Evolutionary conservation across 2,329 filamentous ascomycete genomes (phyloP).

Genomic region (Colletotrichum musicola): DNA sequence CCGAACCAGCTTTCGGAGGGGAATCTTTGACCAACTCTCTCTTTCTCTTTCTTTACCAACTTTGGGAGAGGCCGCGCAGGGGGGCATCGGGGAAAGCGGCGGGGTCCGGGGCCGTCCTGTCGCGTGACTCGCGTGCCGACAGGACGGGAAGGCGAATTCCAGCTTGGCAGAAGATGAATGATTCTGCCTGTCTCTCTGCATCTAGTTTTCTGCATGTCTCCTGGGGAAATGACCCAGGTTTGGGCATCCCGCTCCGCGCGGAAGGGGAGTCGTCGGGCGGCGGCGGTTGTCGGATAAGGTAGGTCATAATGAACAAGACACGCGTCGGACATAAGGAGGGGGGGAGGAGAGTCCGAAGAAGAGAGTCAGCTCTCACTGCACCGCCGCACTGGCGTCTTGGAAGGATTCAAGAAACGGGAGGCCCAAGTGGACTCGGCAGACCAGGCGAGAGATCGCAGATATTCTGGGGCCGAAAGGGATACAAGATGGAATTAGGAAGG

Average conservation of each 20-base stretch:
- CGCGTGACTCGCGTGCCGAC: constrained; percentile 16
- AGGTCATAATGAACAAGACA: neutral
- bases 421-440: constrained; percentile 3
- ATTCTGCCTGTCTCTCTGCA: neutral
- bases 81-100: neutral
- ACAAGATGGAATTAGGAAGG: constrained; percentile 22
- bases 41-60: neutral
- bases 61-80: neutral
- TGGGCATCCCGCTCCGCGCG: neutral
- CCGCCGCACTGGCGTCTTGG: neutral
- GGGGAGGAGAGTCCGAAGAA: too few species aligned
- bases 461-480: neutral
- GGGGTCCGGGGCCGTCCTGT: neutral
- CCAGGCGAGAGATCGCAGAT: constrained; percentile 11
- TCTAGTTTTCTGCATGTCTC: neutral
- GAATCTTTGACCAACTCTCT: too few species aligned
- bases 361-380: neutral
- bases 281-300: constrained; percentile 22
- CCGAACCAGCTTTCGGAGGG: neutral
- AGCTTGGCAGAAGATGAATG: constrained; percentile 8
- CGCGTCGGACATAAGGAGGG: too few species aligned
- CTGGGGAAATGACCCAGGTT: neutral
- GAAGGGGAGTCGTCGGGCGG: constrained; percentile 1
- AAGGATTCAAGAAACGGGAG: neutral
- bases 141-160: neutral